Conservation (phyloP, 2,329 filamentous ascomycete genomes). For the Chaetomiaceae sp. region DNA sequence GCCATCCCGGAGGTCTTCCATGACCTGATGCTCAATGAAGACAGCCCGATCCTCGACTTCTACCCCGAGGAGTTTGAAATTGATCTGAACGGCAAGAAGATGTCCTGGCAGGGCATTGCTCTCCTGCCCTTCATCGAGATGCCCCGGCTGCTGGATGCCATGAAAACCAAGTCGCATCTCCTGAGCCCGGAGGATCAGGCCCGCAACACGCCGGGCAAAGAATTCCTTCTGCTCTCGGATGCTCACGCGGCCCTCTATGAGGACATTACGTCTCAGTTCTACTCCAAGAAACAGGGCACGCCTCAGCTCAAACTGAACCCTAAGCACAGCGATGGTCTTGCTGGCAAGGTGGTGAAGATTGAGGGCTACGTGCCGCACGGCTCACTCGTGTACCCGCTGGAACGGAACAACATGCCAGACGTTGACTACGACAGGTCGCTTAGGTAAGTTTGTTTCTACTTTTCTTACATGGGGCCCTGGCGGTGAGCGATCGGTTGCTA, state of each 20-base stretch:
- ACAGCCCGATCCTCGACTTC: conserved; percentile 94
- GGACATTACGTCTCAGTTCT: conserved; percentile 77
- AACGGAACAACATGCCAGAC: conserved; percentile 63
- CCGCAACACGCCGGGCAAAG: conserved; percentile 73
- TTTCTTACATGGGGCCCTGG: background rate
- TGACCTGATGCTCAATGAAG: conserved; percentile 76
- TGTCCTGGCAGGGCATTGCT: conserved; percentile 94
- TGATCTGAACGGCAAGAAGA: conserved; percentile 96
- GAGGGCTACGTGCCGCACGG: conserved; percentile 80
- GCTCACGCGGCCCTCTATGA: conserved; percentile 74
- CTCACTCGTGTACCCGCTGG: conserved; percentile 69
- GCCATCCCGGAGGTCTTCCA: conserved; percentile 86
- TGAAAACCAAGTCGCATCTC: conserved; percentile 74
- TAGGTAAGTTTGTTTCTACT: conserved; percentile 56
- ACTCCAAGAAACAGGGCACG: conserved; percentile 75
- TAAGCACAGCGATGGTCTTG: conserved; percentile 66
- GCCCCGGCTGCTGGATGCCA: conserved; percentile 72
- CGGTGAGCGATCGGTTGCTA: conserved; percentile 21
- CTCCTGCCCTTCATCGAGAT: conserved; percentile 95
- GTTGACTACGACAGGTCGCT: conserved; percentile 83
- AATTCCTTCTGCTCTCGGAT: conserved; percentile 79
- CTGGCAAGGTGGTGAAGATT: conserved; percentile 75
- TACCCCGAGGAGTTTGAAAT: conserved; percentile 92
- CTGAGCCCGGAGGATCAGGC: conserved; percentile 69
- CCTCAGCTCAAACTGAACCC: conserved; percentile 68